phyloP scores from a whole-genome alignment of 139 green algal genomes.

The Prasinococcaceae sp. region DNA sequence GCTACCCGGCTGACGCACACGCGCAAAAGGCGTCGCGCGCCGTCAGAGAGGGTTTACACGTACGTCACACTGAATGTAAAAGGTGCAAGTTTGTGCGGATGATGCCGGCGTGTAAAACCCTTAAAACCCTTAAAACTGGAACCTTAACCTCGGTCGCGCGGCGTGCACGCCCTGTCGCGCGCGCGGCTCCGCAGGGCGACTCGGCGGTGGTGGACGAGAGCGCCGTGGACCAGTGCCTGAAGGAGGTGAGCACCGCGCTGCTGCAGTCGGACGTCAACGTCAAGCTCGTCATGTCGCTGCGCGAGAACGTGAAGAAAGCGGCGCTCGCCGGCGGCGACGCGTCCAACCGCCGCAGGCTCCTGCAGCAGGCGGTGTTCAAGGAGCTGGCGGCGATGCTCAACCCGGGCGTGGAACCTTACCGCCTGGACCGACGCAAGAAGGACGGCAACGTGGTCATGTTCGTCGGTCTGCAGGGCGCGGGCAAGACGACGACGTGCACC shows the following conservation, averaged over 20 bases:
- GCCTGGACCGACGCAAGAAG: slow-evolving; percentile 73
- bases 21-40: too few species aligned
- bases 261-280: slow-evolving; percentile 77
- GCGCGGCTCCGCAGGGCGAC: slow-evolving; percentile 51
- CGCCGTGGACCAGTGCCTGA: slow-evolving; percentile 76
- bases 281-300: slow-evolving; percentile 36
- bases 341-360: background rate
- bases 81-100: too few species aligned
- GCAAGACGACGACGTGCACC: slow-evolving; percentile 96
- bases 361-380: slow-evolving; percentile 26
- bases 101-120: too few species aligned
- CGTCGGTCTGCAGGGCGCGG: slow-evolving; percentile 72
- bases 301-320: slow-evolving; percentile 72
- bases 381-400: slow-evolving; percentile 32
- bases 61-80: too few species aligned
- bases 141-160: slow-evolving; percentile 46
- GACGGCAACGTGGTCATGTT: slow-evolving; percentile 93
- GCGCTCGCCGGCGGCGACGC: slow-evolving; percentile 13
- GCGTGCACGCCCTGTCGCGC: slow-evolving; percentile 64
- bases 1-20: too few species aligned
- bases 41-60: too few species aligned
- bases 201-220: slow-evolving; percentile 75
- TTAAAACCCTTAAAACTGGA: background rate
- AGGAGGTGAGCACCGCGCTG: slow-evolving; percentile 70
- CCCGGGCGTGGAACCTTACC: slow-evolving; percentile 15